Conservation (phyloP, 225 moss, liverwort and hornwort genomes). For the Marchantia polymorpha region DNA sequence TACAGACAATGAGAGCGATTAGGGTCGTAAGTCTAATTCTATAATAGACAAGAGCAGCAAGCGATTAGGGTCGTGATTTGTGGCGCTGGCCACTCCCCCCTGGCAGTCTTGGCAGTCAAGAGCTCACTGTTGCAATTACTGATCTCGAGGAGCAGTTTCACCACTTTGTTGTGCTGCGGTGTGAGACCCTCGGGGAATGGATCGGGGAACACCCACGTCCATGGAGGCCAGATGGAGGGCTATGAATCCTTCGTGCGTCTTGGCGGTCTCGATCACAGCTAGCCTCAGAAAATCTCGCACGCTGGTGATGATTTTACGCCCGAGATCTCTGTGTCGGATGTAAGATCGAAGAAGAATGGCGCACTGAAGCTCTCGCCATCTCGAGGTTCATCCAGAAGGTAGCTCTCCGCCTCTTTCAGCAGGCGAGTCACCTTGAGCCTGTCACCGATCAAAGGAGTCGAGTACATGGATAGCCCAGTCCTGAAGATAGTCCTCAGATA, state of each 20-base stretch:
- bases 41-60: slow-evolving; percentile 30
- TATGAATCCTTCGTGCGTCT: not conserved
- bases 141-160: slow-evolving; percentile 9
- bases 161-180: not conserved
- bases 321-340: slow-evolving; percentile 11
- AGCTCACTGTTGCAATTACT: slow-evolving; percentile 10
- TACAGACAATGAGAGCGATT: slow-evolving; percentile 2
- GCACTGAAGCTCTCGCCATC: slow-evolving; percentile 19
- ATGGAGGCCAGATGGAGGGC: slow-evolving; percentile 4
- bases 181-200: not conserved
- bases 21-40: slow-evolving; percentile 29
- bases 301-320: not conserved
- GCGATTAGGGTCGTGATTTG: slow-evolving; percentile 2
- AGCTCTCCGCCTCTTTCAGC: not conserved
- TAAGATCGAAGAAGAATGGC: slow-evolving; percentile 7
- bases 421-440: not conserved
- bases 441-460: not conserved
- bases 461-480: not conserved
- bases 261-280: slow-evolving; percentile 7
- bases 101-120: not conserved
- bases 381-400: slow-evolving; percentile 8
- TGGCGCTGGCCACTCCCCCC: slow-evolving; percentile 2
- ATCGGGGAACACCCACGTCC: not conserved
- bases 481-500: not conserved
- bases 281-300: slow-evolving; percentile 5